phyloP scores from a whole-genome alignment of 352 stramenopile species.

The Pythium rhizo-oryzae region DNA sequence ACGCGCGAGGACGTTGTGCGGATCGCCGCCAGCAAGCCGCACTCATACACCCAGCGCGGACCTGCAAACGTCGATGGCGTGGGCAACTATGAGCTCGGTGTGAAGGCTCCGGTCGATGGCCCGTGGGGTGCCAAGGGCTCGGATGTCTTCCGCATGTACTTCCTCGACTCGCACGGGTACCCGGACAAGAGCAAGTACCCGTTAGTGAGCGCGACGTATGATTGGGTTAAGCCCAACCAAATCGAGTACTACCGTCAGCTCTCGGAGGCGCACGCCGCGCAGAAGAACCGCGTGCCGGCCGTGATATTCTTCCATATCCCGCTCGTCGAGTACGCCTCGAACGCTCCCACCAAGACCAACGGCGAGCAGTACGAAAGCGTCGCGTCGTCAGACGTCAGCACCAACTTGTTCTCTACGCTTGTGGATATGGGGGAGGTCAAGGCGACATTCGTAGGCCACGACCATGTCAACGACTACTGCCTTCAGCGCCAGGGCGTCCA shows the following conservation, averaged over 20 bases:
- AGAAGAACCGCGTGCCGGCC: constrained; percentile 20
- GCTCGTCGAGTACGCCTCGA: constrained; percentile 20
- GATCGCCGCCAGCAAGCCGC: constrained; percentile 38
- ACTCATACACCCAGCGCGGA: constrained; percentile 49
- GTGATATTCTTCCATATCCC: no score
- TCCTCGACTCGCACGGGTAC: constrained; percentile 19
- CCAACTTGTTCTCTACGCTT: constrained; percentile 27
- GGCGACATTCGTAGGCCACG: constrained; percentile 34
- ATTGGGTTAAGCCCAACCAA: constrained; percentile 25
- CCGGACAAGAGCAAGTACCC: not conserved
- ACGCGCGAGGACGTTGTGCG: constrained; percentile 27
- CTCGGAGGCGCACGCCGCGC: constrained; percentile 9
- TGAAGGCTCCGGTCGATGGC: constrained; percentile 38
- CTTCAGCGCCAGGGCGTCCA: constrained; percentile 28
- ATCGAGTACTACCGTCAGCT: constrained; percentile 24
- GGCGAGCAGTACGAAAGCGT: constrained; percentile 9
- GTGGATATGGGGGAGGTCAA: constrained; percentile 32
- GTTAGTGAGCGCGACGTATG: constrained; percentile 11
- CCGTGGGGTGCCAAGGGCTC: constrained; percentile 33
- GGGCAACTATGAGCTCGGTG: constrained; percentile 60
- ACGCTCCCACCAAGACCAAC: not conserved
- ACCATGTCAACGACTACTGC: constrained; percentile 37
- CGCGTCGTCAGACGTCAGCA: constrained; percentile 7
- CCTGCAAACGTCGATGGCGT: constrained; percentile 39
- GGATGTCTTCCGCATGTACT: constrained; percentile 45